Evolutionary conservation across 2,329 filamentous ascomycete species (phyloP).

Genomic region (Hymenoscyphus linearis): DNA sequence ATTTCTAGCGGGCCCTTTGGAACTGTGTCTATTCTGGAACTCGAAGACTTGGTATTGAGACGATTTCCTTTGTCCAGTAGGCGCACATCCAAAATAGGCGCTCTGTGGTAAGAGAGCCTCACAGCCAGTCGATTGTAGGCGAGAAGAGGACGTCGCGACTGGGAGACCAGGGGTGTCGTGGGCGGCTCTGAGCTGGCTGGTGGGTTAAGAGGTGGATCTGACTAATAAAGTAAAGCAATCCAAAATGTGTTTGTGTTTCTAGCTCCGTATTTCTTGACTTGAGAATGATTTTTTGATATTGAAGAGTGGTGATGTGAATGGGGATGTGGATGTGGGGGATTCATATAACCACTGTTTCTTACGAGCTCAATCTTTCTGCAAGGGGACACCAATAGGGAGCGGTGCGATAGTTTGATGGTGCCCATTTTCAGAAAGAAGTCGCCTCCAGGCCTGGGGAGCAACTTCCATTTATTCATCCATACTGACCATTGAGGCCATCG

Average conservation of each 20-base stretch:
- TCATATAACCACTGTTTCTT: conserved; percentile 13
- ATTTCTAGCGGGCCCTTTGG: conserved; percentile 6
- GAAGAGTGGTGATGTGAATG: conserved; percentile 8
- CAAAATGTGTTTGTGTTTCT: neutral
- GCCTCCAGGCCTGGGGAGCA: conserved; percentile 16
- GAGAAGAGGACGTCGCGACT: conserved; percentile 16
- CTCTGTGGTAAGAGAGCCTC: conserved; percentile 21
- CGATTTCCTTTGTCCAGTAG: conserved; percentile 27
- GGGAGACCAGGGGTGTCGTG: neutral
- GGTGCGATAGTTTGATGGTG: conserved; percentile 18
- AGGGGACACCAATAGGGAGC: conserved; percentile 24
- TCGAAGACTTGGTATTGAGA: conserved; percentile 16
- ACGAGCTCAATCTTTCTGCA: conserved; percentile 17
- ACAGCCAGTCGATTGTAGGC: conserved; percentile 25
- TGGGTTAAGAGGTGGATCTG: neutral
- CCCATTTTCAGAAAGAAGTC: conserved; percentile 28
- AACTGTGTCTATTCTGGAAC: conserved; percentile 15
- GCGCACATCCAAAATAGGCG: conserved; percentile 28
- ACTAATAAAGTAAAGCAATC: neutral
- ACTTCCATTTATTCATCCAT: conserved; percentile 20
- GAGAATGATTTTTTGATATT: conserved; percentile 2
- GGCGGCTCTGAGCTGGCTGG: neutral
- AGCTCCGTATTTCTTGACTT: neutral
- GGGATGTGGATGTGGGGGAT: conserved; percentile 9
- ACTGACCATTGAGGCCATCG: neutral